Evolutionary conservation across 306 rosid genomes (phyloP), one percentile per base, ranked within the genome.

Genomic region (Prunus padus): DNA sequence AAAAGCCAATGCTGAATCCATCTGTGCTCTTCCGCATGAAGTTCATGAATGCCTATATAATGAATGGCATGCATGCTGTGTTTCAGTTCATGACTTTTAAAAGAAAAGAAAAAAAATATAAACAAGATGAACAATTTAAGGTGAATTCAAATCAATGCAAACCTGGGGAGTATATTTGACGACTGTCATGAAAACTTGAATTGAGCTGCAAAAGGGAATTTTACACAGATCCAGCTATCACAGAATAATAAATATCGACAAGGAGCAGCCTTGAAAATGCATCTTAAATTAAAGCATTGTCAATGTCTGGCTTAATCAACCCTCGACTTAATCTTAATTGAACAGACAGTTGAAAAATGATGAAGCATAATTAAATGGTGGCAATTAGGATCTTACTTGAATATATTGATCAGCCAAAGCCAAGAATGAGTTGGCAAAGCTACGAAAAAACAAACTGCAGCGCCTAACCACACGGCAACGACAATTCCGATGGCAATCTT

Each of bases 121-220:
- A 22, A 10, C 30, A 57, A 3, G 14, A 23, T 8, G 2, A 74
- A 18, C 67, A 51, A 66, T 49, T 25, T 5, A 65, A 30, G 71
- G 28, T 22, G 30, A 23, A 23, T n/a, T 1, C 30, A 59, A 57
- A 20, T 1, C 30, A 52, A 19, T 11, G 13, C 52, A 64, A 54
- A 95, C 97, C 97, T 95, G 99, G 18, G 97, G 99, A 71, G 89
- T 85, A 72, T 95, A 92, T 78, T 95, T 95, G 67, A 90, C 84
- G n/a, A 82, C 45, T 0, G 99, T 87, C 97, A 95, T 95, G 57
- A 62, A 49, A 25, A 92, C 86, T 89, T 95, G 99, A 72, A 95
- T 95, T 45, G 77, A 75, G 86, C 99, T 90, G 96, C 89, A 89
- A 8, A 5, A 4, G 55, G 19, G 9, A 50, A 50, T 2, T 37